Evolutionary conservation across 768 basidiomycete species (phyloP).

Genomic region (Suillus americanus): DNA sequence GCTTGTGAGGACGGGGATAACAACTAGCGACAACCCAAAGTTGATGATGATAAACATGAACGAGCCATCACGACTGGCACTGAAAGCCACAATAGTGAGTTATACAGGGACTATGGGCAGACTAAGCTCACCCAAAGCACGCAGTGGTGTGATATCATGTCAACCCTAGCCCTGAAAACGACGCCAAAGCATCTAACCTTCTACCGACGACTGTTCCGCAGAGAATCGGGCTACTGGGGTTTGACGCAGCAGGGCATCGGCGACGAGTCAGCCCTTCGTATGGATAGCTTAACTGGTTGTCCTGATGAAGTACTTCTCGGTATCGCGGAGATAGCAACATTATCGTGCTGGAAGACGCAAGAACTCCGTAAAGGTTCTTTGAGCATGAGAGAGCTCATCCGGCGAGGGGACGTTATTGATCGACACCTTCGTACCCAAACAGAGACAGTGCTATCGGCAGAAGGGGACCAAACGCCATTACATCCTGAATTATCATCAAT

Average conservation of each 20-base stretch:
- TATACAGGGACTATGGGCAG: not conserved
- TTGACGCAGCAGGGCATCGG: conserved; percentile 26
- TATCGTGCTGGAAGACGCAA: conserved; percentile 72
- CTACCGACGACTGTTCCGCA: conserved; percentile 65
- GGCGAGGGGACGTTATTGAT: conserved; percentile 72
- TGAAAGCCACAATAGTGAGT: conserved; percentile 75
- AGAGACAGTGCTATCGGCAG: conserved; percentile 30
- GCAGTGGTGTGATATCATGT: conserved; percentile 80
- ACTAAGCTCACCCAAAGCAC: conserved; percentile 11
- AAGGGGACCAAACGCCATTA: conserved; percentile 35
- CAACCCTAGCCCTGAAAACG: conserved; percentile 58
- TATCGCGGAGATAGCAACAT: conserved; percentile 69
- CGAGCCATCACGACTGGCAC: conserved; percentile 51
- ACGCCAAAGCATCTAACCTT: conserved; percentile 66
- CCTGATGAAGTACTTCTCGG: conserved; percentile 77
- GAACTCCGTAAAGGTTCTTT: conserved; percentile 65
- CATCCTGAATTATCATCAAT: conserved; percentile 40
- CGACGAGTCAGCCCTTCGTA: conserved; percentile 48
- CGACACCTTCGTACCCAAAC: conserved; percentile 53
- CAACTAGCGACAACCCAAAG: conserved; percentile 63
- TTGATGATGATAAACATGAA: conserved; percentile 56
- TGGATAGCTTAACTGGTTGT: conserved; percentile 74
- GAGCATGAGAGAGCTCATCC: conserved; percentile 72
- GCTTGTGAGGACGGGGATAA: conserved; percentile 66
- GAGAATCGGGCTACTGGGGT: conserved; percentile 47